Evolutionary conservation across 2,329 filamentous ascomycete genomes (phyloP).

Genomic region (Epichloe hybrida): DNA sequence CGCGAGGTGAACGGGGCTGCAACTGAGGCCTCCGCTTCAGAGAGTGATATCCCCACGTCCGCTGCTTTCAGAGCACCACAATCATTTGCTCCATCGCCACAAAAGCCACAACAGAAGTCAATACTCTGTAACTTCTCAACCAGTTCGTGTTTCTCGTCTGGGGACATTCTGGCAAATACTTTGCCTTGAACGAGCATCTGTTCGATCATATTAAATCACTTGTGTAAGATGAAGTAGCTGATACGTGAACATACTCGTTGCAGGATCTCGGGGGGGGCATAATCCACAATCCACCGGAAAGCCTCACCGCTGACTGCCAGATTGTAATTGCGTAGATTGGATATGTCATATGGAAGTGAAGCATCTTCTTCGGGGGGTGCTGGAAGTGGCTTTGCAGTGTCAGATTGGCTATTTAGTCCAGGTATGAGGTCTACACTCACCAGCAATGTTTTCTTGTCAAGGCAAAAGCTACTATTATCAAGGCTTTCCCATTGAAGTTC

Average conservation of each 20-base stretch:
- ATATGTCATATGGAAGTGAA: slow-evolving; percentile 74
- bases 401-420: neutral
- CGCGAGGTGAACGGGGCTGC: slow-evolving; percentile 96
- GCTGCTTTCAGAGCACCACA: slow-evolving; percentile 94
- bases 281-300: slow-evolving; percentile 94
- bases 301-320: slow-evolving; percentile 85
- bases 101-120: slow-evolving; percentile 91
- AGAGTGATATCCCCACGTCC: slow-evolving; percentile 92
- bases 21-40: slow-evolving; percentile 92
- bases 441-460: slow-evolving; percentile 67
- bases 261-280: slow-evolving; percentile 65
- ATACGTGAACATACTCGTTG: slow-evolving; percentile 38
- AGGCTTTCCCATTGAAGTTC: slow-evolving; percentile 84
- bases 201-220: neutral
- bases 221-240: neutral
- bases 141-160: slow-evolving; percentile 94
- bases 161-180: slow-evolving; percentile 96
- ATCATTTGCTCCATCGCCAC: slow-evolving; percentile 93
- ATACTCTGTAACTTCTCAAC: slow-evolving; percentile 95
- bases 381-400: slow-evolving; percentile 46
- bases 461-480: slow-evolving; percentile 64
- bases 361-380: slow-evolving; percentile 60
- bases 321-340: slow-evolving; percentile 72
- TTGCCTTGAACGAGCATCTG: slow-evolving; percentile 84
- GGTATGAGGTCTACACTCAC: slow-evolving; percentile 24